Conservation (phyloP, 345 rosid species). For the Bretschneidera sinensis region DNA sequence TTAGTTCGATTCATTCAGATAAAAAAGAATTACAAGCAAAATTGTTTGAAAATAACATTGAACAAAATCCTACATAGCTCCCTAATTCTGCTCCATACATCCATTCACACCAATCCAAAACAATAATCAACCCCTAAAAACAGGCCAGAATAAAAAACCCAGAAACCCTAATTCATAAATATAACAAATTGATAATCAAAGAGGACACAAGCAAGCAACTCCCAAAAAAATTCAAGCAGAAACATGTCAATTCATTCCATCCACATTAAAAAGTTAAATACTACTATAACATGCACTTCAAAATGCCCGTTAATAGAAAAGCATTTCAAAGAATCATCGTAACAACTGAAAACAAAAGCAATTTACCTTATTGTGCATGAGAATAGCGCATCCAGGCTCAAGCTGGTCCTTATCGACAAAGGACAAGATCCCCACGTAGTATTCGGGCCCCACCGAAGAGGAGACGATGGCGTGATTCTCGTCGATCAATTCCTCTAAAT, state of each 20-base stretch:
- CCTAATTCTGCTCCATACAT: background rate
- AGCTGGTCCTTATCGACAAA: conserved; percentile 63
- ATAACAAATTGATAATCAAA: no score
- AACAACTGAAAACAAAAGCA: background rate
- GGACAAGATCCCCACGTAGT: conserved; percentile 48
- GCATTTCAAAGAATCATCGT: no score
- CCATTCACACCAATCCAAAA: background rate
- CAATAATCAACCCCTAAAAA: background rate
- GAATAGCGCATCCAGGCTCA: conserved; percentile 94
- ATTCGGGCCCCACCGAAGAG: conserved; percentile 53
- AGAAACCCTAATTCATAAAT: background rate
- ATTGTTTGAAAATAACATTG: no score
- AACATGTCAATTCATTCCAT: no score
- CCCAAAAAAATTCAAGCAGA: no score
- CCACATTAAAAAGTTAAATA: no score
- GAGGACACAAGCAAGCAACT: background rate
- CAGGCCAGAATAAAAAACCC: no score
- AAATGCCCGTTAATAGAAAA: no score
- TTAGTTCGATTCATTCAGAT: no score
- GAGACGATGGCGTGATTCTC: conserved; percentile 65
- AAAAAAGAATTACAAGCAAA: no score
- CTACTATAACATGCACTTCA: no score
- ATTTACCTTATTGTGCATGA: conserved; percentile 92
- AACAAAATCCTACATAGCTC: no score
- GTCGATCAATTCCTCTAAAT: conserved; percentile 56